Evolutionary conservation across 2,329 filamentous ascomycete genomes (phyloP).

Genomic region (Celoporthe dispersa): DNA sequence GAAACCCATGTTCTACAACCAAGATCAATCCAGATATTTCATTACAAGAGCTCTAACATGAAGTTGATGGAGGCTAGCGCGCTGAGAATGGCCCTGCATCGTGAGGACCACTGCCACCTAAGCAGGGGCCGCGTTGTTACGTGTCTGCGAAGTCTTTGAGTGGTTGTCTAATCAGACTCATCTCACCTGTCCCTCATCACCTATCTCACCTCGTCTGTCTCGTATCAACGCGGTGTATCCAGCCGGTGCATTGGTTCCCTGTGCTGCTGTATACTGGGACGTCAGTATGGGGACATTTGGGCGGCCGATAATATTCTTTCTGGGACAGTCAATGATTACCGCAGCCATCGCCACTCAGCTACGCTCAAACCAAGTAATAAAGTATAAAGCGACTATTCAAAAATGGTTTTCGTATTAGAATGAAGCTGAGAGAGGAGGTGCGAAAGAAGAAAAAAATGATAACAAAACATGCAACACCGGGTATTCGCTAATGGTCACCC

Average conservation of each 20-base stretch:
- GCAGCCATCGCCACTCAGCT: no score
- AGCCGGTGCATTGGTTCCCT: not conserved
- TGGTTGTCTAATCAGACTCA: no score
- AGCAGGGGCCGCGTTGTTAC: not conserved
- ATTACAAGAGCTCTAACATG: not conserved
- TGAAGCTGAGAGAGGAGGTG: not conserved
- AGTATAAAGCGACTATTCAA: no score
- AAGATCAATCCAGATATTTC: not conserved
- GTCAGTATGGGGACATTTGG: no score
- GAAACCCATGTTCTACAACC: not conserved
- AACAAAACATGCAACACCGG: not conserved
- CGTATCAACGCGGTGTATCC: not conserved
- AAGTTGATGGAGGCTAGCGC: not conserved
- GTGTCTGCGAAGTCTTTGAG: not conserved
- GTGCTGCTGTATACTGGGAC: no score
- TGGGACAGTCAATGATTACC: no score
- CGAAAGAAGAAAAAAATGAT: not conserved
- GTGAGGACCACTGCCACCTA: no score
- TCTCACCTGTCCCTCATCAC: no score
- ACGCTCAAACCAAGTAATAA: no score
- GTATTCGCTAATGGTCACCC: slow-evolving; percentile 1
- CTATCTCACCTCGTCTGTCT: not conserved
- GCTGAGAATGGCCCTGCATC: no score
- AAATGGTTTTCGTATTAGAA: no score
- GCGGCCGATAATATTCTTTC: no score